Evolutionary conservation across 768 basidiomycete species (phyloP), one percentile per base, ranked within the genome.

Genomic region (Xerocomus brunneocitrinus): DNA sequence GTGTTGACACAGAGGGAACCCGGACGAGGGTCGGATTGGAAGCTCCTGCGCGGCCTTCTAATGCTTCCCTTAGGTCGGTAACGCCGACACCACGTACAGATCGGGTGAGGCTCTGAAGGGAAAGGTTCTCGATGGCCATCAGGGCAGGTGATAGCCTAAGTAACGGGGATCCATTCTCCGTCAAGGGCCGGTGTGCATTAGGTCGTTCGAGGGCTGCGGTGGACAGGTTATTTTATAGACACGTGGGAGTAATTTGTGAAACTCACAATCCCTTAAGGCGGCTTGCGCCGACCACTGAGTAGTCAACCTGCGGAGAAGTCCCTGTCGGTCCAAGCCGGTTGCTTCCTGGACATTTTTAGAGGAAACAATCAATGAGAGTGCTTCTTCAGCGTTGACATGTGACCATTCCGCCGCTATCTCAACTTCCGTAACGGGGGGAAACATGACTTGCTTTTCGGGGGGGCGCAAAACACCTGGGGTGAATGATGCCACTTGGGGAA

Each of bases 51-150:
- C 90, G 82, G 22, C 91, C 91, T 72, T 92, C 90, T 4, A 97
- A 73, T 4, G 94, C 94, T 60, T 94, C 92, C 49, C 92, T 79
- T 31, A 97, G 76, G 65, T 95, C 92, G 1, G 82, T 84, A 24
- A 95, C 92, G 24, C 93, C 94, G 14, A 95, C 84, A 0, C 87
- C 86, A 54, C 87, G 80, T 3, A 82, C 81, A 4, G 89, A 88
- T 52, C 89, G 80, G 19, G 87, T 80, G 52, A 95, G 71, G 63
- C 90, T 92, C 65, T 90, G 89, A 52, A 92, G 75, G 6, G 94
- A 95, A 32, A 91, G 75, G 67, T 95, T 95, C 62, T 94, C 89
- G 49, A 90, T 89, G 59, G 89, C 85, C 90, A 94, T 95, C 56
- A 95, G 74, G 14, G 87, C 84, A 32, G 90, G 90, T 5, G 90